A percentile compares a stretch with the other conserved stretches of the same genome.
These are phyloP conservation scores for Dactylellina haptotyla DNA, from an alignment of 2,329 filamentous ascomycete species.

Conservation along the genomic window DNA sequence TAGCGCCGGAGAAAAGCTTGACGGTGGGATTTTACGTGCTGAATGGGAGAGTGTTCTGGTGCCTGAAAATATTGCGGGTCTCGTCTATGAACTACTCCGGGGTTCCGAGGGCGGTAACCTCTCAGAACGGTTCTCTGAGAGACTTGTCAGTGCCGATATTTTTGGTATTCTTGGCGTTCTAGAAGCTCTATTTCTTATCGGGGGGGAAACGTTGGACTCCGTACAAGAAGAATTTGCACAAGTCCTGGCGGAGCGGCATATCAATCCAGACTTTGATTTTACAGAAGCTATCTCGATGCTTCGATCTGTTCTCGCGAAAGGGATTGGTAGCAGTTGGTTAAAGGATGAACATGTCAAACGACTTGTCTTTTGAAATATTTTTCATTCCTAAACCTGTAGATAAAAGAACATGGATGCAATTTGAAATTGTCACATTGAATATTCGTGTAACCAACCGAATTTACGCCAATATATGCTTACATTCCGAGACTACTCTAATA, in stretches of 20 bases:
- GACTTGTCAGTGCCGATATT: constrained; percentile 30
- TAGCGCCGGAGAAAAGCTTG: constrained; percentile 43
- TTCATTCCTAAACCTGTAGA: too few relatives aligned
- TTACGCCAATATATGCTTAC: too few relatives aligned
- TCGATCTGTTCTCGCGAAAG: constrained; percentile 10
- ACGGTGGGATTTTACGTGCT: constrained; percentile 39
- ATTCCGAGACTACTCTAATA: too few relatives aligned
- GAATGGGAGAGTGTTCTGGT: constrained; percentile 47
- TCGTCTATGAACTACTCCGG: constrained; percentile 41
- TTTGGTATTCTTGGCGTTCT: constrained; percentile 35
- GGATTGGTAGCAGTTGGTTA: constrained; percentile 35
- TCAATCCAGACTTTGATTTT: constrained; percentile 26
- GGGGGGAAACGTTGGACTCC: constrained; percentile 38
- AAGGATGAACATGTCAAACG: constrained; percentile 31
- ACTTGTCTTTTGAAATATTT: constrained; percentile 26
- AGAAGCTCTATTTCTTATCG: constrained; percentile 39
- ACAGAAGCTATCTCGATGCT: constrained; percentile 33
- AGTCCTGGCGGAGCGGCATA: constrained; percentile 6
- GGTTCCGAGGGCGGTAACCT: neutral
- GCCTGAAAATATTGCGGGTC: constrained; percentile 41
- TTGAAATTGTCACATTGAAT: too few relatives aligned
- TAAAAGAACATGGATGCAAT: too few relatives aligned
- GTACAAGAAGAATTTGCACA: constrained; percentile 39
- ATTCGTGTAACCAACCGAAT: too few relatives aligned
- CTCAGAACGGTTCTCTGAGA: constrained; percentile 1